These are phyloP conservation scores for Drosera capensis DNA, from an alignment of 148 eudicot genomes.

Conservation along the genomic window DNA sequence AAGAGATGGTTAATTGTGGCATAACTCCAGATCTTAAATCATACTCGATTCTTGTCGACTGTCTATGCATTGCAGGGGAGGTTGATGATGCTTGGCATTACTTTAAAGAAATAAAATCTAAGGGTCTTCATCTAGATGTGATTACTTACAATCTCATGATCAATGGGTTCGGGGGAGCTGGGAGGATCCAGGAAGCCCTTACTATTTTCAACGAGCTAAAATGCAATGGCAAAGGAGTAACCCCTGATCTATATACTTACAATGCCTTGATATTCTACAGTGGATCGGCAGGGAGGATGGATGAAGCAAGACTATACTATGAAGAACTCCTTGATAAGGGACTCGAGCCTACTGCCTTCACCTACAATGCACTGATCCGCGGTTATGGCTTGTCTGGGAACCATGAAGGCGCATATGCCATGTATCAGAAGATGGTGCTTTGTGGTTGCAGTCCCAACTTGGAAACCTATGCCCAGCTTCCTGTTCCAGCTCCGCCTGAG, in stretches of 20 bases:
- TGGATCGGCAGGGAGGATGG: conserved; percentile 61
- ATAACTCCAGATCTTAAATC: conserved; percentile 80
- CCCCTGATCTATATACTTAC: conserved; percentile 64
- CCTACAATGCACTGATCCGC: conserved; percentile 83
- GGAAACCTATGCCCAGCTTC: conserved; percentile 83
- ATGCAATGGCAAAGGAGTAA: conserved; percentile 40
- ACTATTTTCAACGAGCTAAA: conserved; percentile 51
- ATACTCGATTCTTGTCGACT: conserved; percentile 79
- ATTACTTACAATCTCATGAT: conserved; percentile 77
- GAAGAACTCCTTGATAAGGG: conserved; percentile 61
- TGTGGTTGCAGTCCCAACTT: conserved; percentile 81
- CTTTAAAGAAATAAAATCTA: conserved; percentile 50
- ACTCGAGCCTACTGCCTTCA: conserved; percentile 66
- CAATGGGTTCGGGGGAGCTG: conserved; percentile 65
- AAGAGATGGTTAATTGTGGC: conserved; percentile 67
- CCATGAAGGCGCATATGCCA: conserved; percentile 56
- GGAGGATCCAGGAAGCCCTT: conserved; percentile 50
- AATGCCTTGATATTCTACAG: conserved; percentile 71
- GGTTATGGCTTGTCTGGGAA: conserved; percentile 74
- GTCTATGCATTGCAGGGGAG: conserved; percentile 45
- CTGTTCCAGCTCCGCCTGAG: no score
- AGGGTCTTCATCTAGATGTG: conserved; percentile 79
- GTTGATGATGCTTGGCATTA: conserved; percentile 58
- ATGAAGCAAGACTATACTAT: conserved; percentile 55
- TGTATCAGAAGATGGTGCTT: conserved; percentile 89